A percentile compares a stretch with the other conserved stretches of the same genome.
phyloP scores from a whole-genome alignment of 2,329 filamentous ascomycete genomes.

The Catunica adiposa region DNA sequence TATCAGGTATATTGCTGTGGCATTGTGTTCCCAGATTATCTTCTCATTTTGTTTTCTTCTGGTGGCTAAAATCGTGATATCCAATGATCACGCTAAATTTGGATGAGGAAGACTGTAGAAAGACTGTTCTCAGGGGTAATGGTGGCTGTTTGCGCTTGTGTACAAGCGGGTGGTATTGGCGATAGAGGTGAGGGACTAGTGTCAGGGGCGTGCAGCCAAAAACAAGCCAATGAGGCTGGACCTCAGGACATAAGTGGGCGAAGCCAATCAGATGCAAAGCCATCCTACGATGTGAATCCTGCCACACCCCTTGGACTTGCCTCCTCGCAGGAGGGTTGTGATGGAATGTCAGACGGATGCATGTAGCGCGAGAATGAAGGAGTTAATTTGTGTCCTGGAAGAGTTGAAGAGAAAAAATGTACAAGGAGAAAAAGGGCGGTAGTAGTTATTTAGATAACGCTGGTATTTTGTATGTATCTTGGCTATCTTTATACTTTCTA shows the following conservation, averaged over 20 bases:
- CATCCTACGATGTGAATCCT: neutral
- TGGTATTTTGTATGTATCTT: too few relatives aligned
- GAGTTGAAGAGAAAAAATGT: too few relatives aligned
- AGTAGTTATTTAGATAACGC: too few relatives aligned
- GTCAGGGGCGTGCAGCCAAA: slow-evolving; percentile 9
- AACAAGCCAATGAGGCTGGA: neutral
- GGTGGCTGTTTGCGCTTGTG: neutral
- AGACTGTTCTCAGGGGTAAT: neutral
- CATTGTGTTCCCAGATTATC: too few relatives aligned
- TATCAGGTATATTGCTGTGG: too few relatives aligned
- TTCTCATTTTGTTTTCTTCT: too few relatives aligned
- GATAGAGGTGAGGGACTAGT: slow-evolving; percentile 6
- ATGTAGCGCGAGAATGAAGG: too few relatives aligned
- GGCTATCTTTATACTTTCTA: too few relatives aligned
- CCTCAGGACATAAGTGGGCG: neutral
- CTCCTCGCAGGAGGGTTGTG: neutral
- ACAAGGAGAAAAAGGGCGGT: too few relatives aligned
- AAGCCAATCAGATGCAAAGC: neutral
- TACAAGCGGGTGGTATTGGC: neutral
- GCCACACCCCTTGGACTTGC: neutral
- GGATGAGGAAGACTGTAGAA: neutral
- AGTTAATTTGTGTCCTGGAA: too few relatives aligned
- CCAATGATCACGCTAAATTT: too few relatives aligned
- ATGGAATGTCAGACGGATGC: neutral
- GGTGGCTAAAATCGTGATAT: too few relatives aligned